Conservation (phyloP, 2,329 filamentous ascomycete genomes). For the Lachnum nothofagi region DNA sequence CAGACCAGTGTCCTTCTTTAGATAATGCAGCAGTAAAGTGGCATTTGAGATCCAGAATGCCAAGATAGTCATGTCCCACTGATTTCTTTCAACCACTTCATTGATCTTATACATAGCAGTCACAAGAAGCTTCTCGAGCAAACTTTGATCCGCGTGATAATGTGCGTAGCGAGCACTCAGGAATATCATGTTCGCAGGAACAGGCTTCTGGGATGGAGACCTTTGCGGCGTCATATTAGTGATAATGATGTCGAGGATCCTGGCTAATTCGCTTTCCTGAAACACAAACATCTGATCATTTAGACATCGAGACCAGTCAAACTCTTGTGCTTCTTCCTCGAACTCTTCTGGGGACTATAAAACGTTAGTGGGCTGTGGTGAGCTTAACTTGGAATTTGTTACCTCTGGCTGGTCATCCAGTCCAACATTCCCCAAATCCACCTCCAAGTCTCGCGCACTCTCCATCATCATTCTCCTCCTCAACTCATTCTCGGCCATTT, state of each 20-base stretch:
- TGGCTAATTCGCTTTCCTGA: conserved; percentile 85
- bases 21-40: conserved; percentile 87
- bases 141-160: conserved; percentile 84
- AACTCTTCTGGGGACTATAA: conserved; percentile 66
- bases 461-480: conserved; percentile 98
- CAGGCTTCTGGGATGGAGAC: conserved; percentile 93
- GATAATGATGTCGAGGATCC: conserved; percentile 91
- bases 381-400: conserved; percentile 30
- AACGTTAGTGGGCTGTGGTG: conserved; percentile 30
- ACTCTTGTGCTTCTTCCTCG: conserved; percentile 86
- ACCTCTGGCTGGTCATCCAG: conserved; percentile 94
- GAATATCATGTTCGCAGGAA: conserved; percentile 95
- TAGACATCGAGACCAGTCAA: conserved; percentile 89
- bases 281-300: conserved; percentile 99
- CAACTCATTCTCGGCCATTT: conserved; percentile 94
- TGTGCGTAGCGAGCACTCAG: conserved; percentile 92
- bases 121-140: conserved; percentile 73
- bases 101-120: conserved; percentile 96
- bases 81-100: conserved; percentile 86
- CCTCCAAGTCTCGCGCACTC: conserved; percentile 91
- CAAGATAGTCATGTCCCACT: conserved; percentile 99
- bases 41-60: conserved; percentile 99
- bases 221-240: conserved; percentile 97
- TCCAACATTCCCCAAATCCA: conserved; percentile 90
- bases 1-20: conserved; percentile 87